Base-by-base conservation (phyloP, 2,329 filamentous ascomycete species). In the Epichloe sylvatica region DNA sequence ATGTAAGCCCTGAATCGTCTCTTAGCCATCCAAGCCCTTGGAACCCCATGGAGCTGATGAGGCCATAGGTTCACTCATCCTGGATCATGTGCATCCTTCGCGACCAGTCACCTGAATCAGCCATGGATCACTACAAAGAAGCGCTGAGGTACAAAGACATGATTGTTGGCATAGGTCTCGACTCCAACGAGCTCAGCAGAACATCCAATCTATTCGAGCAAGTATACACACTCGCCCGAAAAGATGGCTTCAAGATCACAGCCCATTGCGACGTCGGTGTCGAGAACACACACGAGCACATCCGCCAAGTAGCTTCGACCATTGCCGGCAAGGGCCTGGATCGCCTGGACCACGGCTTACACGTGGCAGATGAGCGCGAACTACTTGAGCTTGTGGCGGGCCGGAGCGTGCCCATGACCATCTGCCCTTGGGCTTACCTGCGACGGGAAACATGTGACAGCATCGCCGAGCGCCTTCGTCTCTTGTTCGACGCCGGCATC, bases 311-410 rank as follows among this genome's bases (percentile, higher is more conserved):
- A 33, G 42, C 42, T 30, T 33, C 23, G 15, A 30, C 84, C 2
- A 68, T 88, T 37, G 76, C 83, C 54, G 60, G 70, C 35, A 70
- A 86, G 36, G 68, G 71, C 25, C 75, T 78, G 30, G 69, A 76
- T 62, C 75, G 85, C 33, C 85, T 90, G 56, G 84, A 89, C 61
- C 83, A 89, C 61, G 84, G 84, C 1, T 78, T 86, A 50, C 74
- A 78, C 8, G 70, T 84, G 5, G 68, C 76, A 3, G 73, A 83
- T 39, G 76, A 84, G 54, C 63, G 70, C 0, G 68, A 62, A 38
- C 66, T 88, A 30, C 65, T 86, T 60, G 58, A 69, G 50, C 69
- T 75, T 19, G 70, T 87, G 9, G 79, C 74, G 0, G 59, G 65
- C 11, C 67, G 76, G 44, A 68, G 73, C 34, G 75, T 77, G 21